Percentiles rank a stretch among this genome's conserved stretches.
These are phyloP conservation scores for Annulohypoxylon stygium DNA, from an alignment of 495 filamentous ascomycete species.

Conservation along the genomic window DNA sequence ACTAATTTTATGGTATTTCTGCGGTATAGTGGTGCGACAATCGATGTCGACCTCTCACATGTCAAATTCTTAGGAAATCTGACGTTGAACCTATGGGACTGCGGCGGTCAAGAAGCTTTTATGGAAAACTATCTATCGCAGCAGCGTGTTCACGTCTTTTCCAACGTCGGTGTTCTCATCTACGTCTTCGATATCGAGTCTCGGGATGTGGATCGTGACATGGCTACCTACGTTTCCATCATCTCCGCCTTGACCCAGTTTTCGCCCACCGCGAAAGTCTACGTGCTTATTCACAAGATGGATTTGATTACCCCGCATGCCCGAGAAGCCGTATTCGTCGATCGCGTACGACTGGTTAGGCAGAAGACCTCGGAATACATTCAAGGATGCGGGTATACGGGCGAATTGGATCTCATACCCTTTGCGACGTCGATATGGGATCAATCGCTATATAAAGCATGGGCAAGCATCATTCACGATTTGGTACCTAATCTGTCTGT, in stretches of 20 bases:
- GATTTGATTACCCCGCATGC: constrained; percentile 88
- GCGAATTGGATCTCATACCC: constrained; percentile 70
- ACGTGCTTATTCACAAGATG: constrained; percentile 98
- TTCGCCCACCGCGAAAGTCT: constrained; percentile 85
- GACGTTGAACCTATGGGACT: constrained; percentile 98
- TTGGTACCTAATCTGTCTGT: constrained; percentile 92
- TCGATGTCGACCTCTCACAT: constrained; percentile 97
- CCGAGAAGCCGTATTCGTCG: constrained; percentile 83
- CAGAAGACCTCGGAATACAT: constrained; percentile 79
- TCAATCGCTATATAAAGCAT: constrained; percentile 96
- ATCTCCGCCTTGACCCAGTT: constrained; percentile 87
- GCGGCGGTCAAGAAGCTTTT: constrained; percentile 98
- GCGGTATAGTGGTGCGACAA: constrained; percentile 81
- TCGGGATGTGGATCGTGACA: constrained; percentile 89
- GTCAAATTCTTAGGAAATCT: constrained; percentile 98
- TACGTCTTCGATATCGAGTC: constrained; percentile 99
- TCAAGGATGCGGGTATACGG: constrained; percentile 52
- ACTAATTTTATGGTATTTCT: constrained; percentile 8
- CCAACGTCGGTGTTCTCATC: constrained; percentile 94
- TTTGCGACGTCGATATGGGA: constrained; percentile 99
- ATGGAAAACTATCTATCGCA: constrained; percentile 97
- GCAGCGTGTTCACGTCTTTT: constrained; percentile 95
- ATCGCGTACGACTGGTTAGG: constrained; percentile 78
- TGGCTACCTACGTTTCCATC: constrained; percentile 88
- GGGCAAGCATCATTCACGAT: constrained; percentile 96